Evolutionary conservation across 768 basidiomycete genomes (phyloP).

Genomic region (Auricularia auricula-judae): DNA sequence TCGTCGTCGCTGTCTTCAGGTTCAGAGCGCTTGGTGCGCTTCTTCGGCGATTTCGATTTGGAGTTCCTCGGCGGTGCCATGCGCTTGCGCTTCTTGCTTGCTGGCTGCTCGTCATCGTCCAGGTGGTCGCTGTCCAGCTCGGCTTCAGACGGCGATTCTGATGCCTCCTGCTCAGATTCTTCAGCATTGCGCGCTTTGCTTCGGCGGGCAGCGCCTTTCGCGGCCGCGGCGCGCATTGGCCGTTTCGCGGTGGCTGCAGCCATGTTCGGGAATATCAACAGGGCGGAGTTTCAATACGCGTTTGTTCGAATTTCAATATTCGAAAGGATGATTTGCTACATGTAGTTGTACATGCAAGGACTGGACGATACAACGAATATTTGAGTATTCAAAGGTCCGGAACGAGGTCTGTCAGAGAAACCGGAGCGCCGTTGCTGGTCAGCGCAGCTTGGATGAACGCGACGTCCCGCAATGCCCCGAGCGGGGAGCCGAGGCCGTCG

Average conservation of each 20-base stretch:
- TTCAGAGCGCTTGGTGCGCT: slow-evolving; percentile 13
- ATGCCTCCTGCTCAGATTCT: not conserved
- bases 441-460: slow-evolving; percentile 71
- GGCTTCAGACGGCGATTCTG: not conserved
- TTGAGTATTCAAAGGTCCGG: not conserved
- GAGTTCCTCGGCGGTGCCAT: slow-evolving; percentile 14
- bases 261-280: not conserved
- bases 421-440: slow-evolving; percentile 47
- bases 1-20: slow-evolving; percentile 26
- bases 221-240: not conserved
- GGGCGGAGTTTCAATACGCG: not conserved
- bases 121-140: slow-evolving; percentile 25
- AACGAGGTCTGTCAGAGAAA: slow-evolving; percentile 37
- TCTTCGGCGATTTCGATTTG: slow-evolving; percentile 7
- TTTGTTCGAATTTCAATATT: not conserved
- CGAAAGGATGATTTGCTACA: not conserved
- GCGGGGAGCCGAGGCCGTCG: slow-evolving; percentile 49
- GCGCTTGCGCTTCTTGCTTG: slow-evolving; percentile 18
- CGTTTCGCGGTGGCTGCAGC: not conserved
- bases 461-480: slow-evolving; percentile 58
- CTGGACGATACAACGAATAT: no score
- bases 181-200: not conserved
- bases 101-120: slow-evolving; percentile 17
- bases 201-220: not conserved
- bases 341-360: not conserved